Percentiles rank a stretch among this genome's conserved stretches.
Conservation (phyloP, 306 rosid genomes). For the Gastrolobium villosum region DNA sequence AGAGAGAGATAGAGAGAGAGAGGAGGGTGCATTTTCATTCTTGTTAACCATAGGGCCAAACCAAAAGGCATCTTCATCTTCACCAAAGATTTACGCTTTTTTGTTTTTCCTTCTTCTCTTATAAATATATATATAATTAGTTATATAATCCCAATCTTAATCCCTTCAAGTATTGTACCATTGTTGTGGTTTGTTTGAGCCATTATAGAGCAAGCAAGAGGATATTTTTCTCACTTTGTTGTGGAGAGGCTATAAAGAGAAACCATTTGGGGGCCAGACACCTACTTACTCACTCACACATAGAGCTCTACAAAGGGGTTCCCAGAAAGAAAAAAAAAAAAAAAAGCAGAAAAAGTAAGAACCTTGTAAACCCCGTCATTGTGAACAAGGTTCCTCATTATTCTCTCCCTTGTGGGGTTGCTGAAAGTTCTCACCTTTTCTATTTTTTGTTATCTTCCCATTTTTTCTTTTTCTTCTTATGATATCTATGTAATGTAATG, state of each 20-base stretch:
- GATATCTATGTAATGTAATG: conserved; percentile 57
- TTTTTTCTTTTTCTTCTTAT: conserved; percentile 23
- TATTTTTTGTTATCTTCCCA: conserved; percentile 38
- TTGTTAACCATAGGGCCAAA: conserved; percentile 40
- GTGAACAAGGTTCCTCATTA: conserved; percentile 76
- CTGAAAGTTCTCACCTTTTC: conserved; percentile 48
- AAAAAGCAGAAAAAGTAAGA: conserved; percentile 46
- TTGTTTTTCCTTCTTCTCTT: neutral
- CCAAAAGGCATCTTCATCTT: conserved; percentile 46
- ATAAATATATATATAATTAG: neutral
- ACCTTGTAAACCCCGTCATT: conserved; percentile 75
- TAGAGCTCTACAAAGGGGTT: conserved; percentile 29
- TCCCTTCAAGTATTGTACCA: conserved; percentile 31
- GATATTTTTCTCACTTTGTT: conserved; percentile 44
- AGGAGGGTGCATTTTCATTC: conserved; percentile 41
- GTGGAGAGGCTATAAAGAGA: conserved; percentile 40
- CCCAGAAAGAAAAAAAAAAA: conserved; percentile 28
- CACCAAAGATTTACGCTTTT: conserved; percentile 11
- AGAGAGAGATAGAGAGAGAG: neutral
- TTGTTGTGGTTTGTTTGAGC: conserved; percentile 44
- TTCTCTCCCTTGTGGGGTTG: conserved; percentile 56
- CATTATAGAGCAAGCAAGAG: conserved; percentile 43
- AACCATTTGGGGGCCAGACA: conserved; percentile 33
- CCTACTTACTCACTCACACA: conserved; percentile 14
- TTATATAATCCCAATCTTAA: neutral